These are phyloP conservation scores for Scenedesmus sp. DNA, from an alignment of 163 green algal genomes.

Conservation along the genomic window DNA sequence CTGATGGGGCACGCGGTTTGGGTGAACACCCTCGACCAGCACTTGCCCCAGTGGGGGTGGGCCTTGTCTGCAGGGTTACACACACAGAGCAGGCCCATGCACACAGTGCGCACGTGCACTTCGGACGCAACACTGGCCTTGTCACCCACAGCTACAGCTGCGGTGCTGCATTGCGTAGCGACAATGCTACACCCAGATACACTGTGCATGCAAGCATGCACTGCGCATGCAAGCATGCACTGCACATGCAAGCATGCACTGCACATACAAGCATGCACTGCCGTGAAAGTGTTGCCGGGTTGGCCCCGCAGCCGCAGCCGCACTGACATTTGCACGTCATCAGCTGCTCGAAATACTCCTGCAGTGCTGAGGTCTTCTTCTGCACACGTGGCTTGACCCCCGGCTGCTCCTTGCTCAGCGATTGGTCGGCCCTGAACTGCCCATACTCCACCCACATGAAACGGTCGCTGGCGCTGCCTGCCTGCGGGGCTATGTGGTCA, in stretches of 20 bases:
- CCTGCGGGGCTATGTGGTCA: background rate
- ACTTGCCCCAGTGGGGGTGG: background rate
- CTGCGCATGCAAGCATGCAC: too few relatives aligned
- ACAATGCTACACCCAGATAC: too few relatives aligned
- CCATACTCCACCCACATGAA: constrained; percentile 4
- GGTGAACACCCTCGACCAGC: background rate
- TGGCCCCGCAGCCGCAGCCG: background rate
- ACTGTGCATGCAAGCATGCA: too few relatives aligned
- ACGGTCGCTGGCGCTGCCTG: background rate
- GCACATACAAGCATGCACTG: too few relatives aligned
- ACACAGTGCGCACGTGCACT: background rate
- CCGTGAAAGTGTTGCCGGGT: too few relatives aligned
- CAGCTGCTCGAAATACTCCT: constrained; percentile 2
- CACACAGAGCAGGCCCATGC: background rate
- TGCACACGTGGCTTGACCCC: background rate
- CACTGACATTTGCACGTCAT: background rate
- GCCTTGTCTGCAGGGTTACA: background rate
- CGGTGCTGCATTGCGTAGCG: too few relatives aligned
- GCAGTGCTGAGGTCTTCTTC: background rate
- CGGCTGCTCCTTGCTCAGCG: background rate
- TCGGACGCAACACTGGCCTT: too few relatives aligned
- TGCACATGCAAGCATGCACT: too few relatives aligned
- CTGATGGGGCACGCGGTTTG: background rate
- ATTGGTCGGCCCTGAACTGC: background rate
- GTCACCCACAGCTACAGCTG: too few relatives aligned